These are phyloP conservation scores for Boletus rubropictus DNA, from an alignment of 768 basidiomycete species.

Conservation along the genomic window DNA sequence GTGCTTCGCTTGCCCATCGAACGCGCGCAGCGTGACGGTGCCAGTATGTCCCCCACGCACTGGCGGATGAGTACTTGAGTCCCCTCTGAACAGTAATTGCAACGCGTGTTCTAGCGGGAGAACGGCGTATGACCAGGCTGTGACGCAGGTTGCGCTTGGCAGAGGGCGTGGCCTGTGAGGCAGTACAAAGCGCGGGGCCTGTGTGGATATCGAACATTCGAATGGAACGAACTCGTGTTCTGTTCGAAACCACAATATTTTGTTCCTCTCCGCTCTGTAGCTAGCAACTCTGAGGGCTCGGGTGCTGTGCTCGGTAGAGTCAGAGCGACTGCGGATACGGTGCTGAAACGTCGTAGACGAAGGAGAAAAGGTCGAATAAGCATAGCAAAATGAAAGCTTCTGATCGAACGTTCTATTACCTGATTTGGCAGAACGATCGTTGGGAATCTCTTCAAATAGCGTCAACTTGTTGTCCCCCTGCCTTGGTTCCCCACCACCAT, in stretches of 20 bases:
- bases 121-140: too few species aligned
- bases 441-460: slow-evolving; percentile 7
- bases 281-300: background rate
- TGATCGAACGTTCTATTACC: background rate
- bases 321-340: background rate
- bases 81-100: too few species aligned
- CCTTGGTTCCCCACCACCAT: background rate
- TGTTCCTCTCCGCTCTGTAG: background rate
- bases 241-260: background rate
- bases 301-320: background rate
- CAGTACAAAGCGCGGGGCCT: too few species aligned
- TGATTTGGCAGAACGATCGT: background rate
- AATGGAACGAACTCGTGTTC: background rate
- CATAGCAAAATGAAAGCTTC: too few species aligned
- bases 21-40: too few species aligned
- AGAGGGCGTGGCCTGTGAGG: too few species aligned
- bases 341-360: too few species aligned
- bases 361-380: background rate
- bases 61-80: too few species aligned
- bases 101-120: too few species aligned
- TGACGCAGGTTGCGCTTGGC: too few species aligned
- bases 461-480: background rate
- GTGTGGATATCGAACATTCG: background rate
- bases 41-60: too few species aligned
- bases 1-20: too few species aligned